Base-by-base conservation (phyloP, 1,139 yeast genomes). In the Suhomyces anneliseae region DNA sequence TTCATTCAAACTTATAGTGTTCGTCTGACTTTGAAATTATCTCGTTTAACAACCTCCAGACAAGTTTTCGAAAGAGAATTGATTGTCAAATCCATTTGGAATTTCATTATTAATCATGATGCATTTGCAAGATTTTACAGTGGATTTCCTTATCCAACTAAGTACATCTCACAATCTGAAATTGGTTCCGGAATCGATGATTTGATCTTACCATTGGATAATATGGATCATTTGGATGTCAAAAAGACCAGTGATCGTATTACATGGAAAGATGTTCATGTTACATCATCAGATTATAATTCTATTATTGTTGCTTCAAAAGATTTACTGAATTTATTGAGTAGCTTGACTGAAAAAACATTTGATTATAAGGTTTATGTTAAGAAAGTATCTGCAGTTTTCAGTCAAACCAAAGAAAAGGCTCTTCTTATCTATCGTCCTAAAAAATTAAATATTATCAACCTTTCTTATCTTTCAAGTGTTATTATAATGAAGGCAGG, bases 81-180 rank as follows among this genome's bases (percentile, higher is more conserved):
- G 38, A 50, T 64, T 27, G 50, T 75, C 10, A 63, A 79, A 45
- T 53, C 70, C 6, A 55, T 76, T 9, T 78, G 82, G 82, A 67
- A 65, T 24, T 67, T 69, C 35, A 76, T 72, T 69, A 62, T 68
- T 39, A 54, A 65, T 27, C 42, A 49, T 43, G 59, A 66, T 24
- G 63, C 69, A 4, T 59, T 65, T 33, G 54, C 70, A 27, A 62
- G 79, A 45, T 56, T 70, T 33, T 64, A 64, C 48, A 61, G 64
- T 51, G 81, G 81, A 0, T 62, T 58, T 43, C 82, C 81, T 1
- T 77, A 67, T 50, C 26, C 27, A 29, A 29, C n/a, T 33, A 27
- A 27, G 26, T n/a, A 26, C 6, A 19, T 39, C 4, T 27, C 35
- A n/a, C 24, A 34, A 19, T 24, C 14, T 6, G 42, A 39, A 12